phyloP scores from a whole-genome alignment of 2,329 filamentous ascomycete species.

The Cladosporium sp. region DNA sequence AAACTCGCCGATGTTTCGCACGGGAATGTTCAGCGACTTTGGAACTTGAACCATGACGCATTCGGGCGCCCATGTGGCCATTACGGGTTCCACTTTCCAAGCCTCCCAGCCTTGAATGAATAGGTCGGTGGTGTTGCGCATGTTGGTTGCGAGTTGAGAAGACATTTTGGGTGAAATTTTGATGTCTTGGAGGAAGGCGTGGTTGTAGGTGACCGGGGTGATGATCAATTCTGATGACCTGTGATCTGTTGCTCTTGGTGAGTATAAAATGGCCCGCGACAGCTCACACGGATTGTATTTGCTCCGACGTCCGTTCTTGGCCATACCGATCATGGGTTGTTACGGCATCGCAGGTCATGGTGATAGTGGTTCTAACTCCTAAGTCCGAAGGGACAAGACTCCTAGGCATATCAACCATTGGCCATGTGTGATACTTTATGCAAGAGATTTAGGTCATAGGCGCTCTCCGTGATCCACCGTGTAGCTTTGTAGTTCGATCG shows the following conservation, averaged over 20 bases:
- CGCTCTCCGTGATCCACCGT: not conserved
- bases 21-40: not conserved
- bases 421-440: not conserved
- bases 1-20: conserved; percentile 11
- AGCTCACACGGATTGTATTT: not conserved
- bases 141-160: not conserved
- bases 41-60: conserved; percentile 11
- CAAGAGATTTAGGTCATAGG: not conserved
- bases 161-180: not conserved
- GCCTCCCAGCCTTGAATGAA: conserved; percentile 5
- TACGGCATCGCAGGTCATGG: not conserved
- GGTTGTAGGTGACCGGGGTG: not conserved
- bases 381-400: not conserved
- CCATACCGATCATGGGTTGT: not conserved
- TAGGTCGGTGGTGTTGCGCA: conserved; percentile 5
- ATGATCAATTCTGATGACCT: not conserved
- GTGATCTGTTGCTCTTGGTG: too few species aligned
- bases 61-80: conserved; percentile 10
- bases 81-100: conserved; percentile 10
- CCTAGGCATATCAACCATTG: not conserved
- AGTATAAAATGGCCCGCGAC: not conserved
- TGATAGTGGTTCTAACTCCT: not conserved
- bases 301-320: not conserved
- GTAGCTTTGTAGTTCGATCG: not conserved
- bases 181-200: not conserved